phyloP scores from a whole-genome alignment of 345 rosid species.

The Acer negundo region DNA sequence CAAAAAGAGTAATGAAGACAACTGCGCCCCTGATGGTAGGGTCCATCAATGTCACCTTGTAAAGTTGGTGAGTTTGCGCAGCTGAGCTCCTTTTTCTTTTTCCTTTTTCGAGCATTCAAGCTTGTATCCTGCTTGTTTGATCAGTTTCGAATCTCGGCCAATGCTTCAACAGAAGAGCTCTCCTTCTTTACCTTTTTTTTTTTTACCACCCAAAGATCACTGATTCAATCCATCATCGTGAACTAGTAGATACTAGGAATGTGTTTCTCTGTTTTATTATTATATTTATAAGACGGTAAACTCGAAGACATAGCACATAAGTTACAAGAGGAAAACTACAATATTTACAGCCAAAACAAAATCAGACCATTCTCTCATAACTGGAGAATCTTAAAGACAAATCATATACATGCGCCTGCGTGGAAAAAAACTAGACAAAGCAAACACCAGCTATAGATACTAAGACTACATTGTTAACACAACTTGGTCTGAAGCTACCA shows the following conservation, averaged over 20 bases:
- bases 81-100: too few relatives aligned
- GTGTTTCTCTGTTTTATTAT: background rate
- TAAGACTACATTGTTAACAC: background rate
- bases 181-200: too few relatives aligned
- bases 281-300: background rate
- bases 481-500: background rate
- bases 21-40: too few relatives aligned
- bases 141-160: too few relatives aligned
- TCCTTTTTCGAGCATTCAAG: too few relatives aligned
- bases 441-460: background rate
- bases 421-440: background rate
- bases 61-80: too few relatives aligned
- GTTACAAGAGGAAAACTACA: background rate
- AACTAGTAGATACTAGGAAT: background rate
- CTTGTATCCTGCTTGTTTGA: too few relatives aligned
- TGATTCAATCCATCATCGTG: too few relatives aligned
- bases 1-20: too few relatives aligned
- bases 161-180: too few relatives aligned
- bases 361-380: background rate
- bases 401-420: background rate
- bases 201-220: too few relatives aligned
- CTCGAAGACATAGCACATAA: background rate
- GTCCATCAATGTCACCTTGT: too few relatives aligned
- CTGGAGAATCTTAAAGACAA: background rate
- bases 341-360: constrained; percentile 4